phyloP scores from a whole-genome alignment of 2,329 filamentous ascomycete genomes.

The Aspergillus pseudonomiae region DNA sequence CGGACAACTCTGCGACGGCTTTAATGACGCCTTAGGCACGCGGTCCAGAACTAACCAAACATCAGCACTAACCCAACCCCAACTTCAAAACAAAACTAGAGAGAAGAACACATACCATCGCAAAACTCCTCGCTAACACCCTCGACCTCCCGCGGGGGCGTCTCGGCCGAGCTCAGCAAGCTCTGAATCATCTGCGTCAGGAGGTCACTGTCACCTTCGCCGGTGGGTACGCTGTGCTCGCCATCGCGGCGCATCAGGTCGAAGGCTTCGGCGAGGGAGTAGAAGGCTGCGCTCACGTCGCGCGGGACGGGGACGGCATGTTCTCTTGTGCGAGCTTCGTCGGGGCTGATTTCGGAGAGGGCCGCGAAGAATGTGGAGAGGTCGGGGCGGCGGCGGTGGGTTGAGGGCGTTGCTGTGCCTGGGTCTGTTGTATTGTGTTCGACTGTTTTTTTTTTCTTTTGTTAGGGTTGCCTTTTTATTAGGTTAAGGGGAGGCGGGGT shows the following conservation, averaged over 20 bases:
- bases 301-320: slow-evolving; percentile 63
- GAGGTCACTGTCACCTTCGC: slow-evolving; percentile 45
- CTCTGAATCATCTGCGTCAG: slow-evolving; percentile 59
- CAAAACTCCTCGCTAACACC: slow-evolving; percentile 65
- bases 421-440: slow-evolving; percentile 46
- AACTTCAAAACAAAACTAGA: background rate
- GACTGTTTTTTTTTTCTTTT: slow-evolving; percentile 33
- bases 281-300: slow-evolving; percentile 63
- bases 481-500: background rate
- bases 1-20: slow-evolving; percentile 57
- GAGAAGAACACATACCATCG: slow-evolving; percentile 44
- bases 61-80: slow-evolving; percentile 2
- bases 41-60: slow-evolving; percentile 56
- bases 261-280: slow-evolving; percentile 63
- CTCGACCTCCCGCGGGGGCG: slow-evolving; percentile 62
- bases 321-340: slow-evolving; percentile 54
- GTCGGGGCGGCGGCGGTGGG: slow-evolving; percentile 60
- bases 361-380: slow-evolving; percentile 67
- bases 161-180: slow-evolving; percentile 59
- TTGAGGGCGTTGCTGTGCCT: slow-evolving; percentile 25
- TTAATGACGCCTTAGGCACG: slow-evolving; percentile 59
- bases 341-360: slow-evolving; percentile 59
- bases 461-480: background rate
- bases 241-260: slow-evolving; percentile 58
- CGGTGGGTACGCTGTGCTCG: slow-evolving; percentile 25